Percentiles rank a stretch among this genome's conserved stretches.
These are phyloP conservation scores for Corylus heterophylla DNA, from an alignment of 306 rosid species.

Conservation along the genomic window DNA sequence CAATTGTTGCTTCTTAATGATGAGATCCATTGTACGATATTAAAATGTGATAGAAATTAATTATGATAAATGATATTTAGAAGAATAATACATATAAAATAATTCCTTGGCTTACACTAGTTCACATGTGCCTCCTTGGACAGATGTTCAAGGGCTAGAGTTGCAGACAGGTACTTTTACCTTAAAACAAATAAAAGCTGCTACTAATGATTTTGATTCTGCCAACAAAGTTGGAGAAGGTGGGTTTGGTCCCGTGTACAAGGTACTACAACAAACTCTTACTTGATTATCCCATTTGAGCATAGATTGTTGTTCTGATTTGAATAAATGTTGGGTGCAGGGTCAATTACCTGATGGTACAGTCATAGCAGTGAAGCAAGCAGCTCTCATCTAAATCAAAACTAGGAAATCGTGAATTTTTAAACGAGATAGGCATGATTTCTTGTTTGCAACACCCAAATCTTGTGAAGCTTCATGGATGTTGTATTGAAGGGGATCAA, in stretches of 20 bases:
- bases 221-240: constrained; percentile 72
- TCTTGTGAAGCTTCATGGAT: constrained; percentile 76
- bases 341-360: constrained; percentile 65
- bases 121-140: constrained; percentile 24
- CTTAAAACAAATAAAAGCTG: constrained; percentile 54
- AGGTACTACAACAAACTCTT: constrained; percentile 35
- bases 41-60: not conserved
- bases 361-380: constrained; percentile 69
- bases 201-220: constrained; percentile 52
- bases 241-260: constrained; percentile 73
- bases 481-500: constrained; percentile 67
- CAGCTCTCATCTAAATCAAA: constrained; percentile 66
- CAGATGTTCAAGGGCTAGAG: constrained; percentile 38
- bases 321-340: constrained; percentile 39
- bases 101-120: constrained; percentile 1
- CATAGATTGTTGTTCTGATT: constrained; percentile 13
- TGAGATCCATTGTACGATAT: not conserved
- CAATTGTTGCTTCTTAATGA: not conserved
- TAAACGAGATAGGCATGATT: constrained; percentile 73
- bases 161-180: constrained; percentile 53
- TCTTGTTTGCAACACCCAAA: constrained; percentile 75
- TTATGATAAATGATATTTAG: not conserved
- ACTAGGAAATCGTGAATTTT: constrained; percentile 77
- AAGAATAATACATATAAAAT: not conserved
- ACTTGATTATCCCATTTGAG: constrained; percentile 1